Conservation (phyloP, 1,284 basidiomycete genomes). For the Fomes fomentarius region DNA sequence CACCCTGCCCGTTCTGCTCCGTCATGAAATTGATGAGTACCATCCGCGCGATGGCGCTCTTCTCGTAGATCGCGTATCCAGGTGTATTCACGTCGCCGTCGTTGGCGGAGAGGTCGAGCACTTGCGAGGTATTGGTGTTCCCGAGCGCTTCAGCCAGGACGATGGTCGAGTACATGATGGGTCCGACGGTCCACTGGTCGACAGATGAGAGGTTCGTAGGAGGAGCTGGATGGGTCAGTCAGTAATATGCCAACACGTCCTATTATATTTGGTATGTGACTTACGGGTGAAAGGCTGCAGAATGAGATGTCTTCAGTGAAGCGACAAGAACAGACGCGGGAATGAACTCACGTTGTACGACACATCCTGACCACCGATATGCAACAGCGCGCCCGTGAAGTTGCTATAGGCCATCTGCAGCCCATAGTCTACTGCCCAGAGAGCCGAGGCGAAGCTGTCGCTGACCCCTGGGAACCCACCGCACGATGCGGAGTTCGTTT, state of each 20-base stretch:
- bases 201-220: constrained; percentile 61
- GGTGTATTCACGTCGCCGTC: constrained; percentile 56
- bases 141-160: constrained; percentile 72
- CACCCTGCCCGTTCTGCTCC: constrained; percentile 53
- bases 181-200: constrained; percentile 65
- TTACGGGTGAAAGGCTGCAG: constrained; percentile 51
- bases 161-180: constrained; percentile 71
- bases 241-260: neutral
- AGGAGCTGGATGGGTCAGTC: constrained; percentile 42
- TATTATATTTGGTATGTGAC: constrained; percentile 10
- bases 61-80: constrained; percentile 74
- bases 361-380: constrained; percentile 67
- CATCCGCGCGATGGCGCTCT: constrained; percentile 54
- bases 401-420: constrained; percentile 65
- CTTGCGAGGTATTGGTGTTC: constrained; percentile 55
- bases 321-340: neutral
- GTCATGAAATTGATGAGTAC: constrained; percentile 72
- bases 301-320: neutral
- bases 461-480: constrained; percentile 58
- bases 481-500: constrained; percentile 61
- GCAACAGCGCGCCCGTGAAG: constrained; percentile 59
- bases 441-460: constrained; percentile 65
- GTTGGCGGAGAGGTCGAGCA: constrained; percentile 62
- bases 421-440: constrained; percentile 74
- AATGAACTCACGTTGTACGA: constrained; percentile 59